Evolutionary conservation across 176 grass and related monocot genomes (phyloP).

Genomic region (Typha latifolia): DNA sequence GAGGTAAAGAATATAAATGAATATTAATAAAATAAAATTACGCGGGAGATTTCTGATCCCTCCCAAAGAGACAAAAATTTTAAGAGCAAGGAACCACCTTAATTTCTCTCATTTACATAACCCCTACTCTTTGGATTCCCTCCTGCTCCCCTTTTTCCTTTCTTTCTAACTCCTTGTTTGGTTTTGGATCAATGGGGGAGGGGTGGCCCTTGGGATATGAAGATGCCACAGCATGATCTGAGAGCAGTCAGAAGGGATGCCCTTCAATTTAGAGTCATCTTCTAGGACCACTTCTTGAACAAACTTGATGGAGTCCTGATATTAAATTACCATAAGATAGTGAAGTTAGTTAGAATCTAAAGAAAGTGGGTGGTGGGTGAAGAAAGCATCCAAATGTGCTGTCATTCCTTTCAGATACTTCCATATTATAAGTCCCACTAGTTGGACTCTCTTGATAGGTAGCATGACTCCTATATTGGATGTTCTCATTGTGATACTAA

Average conservation of each 20-base stretch:
- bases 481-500: too few species aligned
- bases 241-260: slow-evolving; percentile 39
- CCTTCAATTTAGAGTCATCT: slow-evolving; percentile 16
- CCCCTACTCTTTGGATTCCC: neutral
- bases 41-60: neutral
- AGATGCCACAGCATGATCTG: slow-evolving; percentile 44
- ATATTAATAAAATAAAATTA: neutral
- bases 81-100: neutral
- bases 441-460: too few species aligned
- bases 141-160: neutral
- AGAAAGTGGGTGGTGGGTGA: neutral
- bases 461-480: too few species aligned
- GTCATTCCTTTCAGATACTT: too few species aligned
- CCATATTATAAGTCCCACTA: too few species aligned
- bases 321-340: slow-evolving; percentile 5
- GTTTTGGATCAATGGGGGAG: neutral
- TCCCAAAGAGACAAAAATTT: neutral
- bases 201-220: slow-evolving; percentile 28
- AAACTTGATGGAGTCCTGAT: slow-evolving; percentile 44
- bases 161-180: neutral
- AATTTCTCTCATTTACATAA: neutral
- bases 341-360: neutral
- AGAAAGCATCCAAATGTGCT: neutral
- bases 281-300: slow-evolving; percentile 13
- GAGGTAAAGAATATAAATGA: neutral